Base-by-base conservation (phyloP, 1,284 basidiomycete genomes). In the Stygiomarasmius scandens region DNA sequence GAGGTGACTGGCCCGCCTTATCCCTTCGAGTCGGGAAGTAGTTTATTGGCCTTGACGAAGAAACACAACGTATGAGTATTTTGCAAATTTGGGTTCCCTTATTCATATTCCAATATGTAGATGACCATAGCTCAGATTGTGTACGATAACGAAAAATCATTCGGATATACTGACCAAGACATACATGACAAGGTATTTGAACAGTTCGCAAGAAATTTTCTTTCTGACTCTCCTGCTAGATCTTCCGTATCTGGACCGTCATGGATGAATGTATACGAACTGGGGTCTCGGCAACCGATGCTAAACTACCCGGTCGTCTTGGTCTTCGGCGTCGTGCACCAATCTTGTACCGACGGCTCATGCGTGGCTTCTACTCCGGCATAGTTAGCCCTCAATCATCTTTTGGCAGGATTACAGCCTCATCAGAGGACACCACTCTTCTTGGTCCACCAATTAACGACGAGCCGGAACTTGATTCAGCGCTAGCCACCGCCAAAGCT, bases 91-190 rank as follows among this genome's bases (percentile, higher is more conserved):
- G 14, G 10, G 10, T 56, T 44, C 46, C 11, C 44, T 55, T 55
- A 46, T 50, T 58, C 32, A 34, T 57, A 45, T 24, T 19, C 27
- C 48, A 45, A 57, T 25, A 12, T 25, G 6, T 27, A 95, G 90
- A 83, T 95, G 80, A 95, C 93, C 1, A 96, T 96, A 61, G 93
- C 93, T 5, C 93, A 96, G 74, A 92, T 97, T 48, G 94, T 98
- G 2, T 95, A 94, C 74, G 93, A 98, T 72, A 98, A 98, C 67
- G 96, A 98, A 73, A 83, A 89, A 61, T 86, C 81, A 64, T 87
- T 93, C 65, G 88, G 92, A 48, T 82, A 89, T 56, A 82, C 84
- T 2, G 85, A 91, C 49, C 83, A 84, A 12, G 89, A 95, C 43
- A 93, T 97, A 60, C 82, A 88, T 62, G 73, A 79, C 41, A 92